Base-by-base conservation (phyloP, 768 basidiomycete species). In the Cystobasidiopsis lactophilus region DNA sequence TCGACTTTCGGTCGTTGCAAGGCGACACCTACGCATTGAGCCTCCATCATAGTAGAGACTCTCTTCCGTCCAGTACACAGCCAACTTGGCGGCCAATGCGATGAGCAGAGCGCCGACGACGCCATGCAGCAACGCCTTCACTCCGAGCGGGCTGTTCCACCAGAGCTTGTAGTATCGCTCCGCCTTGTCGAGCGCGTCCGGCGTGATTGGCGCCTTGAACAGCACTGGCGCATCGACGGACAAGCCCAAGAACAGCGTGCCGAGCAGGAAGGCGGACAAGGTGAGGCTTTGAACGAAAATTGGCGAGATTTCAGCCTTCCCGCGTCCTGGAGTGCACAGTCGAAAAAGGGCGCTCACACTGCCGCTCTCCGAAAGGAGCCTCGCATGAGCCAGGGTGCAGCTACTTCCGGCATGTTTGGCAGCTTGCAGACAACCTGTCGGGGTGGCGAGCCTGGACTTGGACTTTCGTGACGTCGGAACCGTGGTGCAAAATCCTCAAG, bases 101-200 rank as follows among this genome's bases (percentile, higher is more conserved):
- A 43, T 21, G 26, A 27, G 21, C 9, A 43, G 41, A 43, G 9
- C 7, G 41, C 41, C 41, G 11, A 47, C n/a, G 45, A 47, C 23
- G 24, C 16, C 45, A 30, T 47, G 45, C 11, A 47, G n/a, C 16
- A 47, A 26, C 16, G 45, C 45, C 29, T 47, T 47, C 5, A 47
- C 29, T 13, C 45, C 45, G 21, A 47, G 16, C 14, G 45, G 30
- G 3, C 21, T 26, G 30, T 47, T 47, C 45, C 45, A 47, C 45
- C 45, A 47, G 23, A 47, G 45, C 24, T 18, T 27, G 30, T 47
- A 47, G 24, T 47, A 47, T 26, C 45, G 23, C 45, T 47, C 45
- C 29, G 45, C 45, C 18, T 27, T 23, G n/a, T 47, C 24, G 29
- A 16, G 29, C 23, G 45, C 45, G 11, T 26, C 45, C 9, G 4